Percentiles rank a stretch among this genome's conserved stretches.
phyloP scores from a whole-genome alignment of 345 rosid species.

The Lumnitzera littorea region DNA sequence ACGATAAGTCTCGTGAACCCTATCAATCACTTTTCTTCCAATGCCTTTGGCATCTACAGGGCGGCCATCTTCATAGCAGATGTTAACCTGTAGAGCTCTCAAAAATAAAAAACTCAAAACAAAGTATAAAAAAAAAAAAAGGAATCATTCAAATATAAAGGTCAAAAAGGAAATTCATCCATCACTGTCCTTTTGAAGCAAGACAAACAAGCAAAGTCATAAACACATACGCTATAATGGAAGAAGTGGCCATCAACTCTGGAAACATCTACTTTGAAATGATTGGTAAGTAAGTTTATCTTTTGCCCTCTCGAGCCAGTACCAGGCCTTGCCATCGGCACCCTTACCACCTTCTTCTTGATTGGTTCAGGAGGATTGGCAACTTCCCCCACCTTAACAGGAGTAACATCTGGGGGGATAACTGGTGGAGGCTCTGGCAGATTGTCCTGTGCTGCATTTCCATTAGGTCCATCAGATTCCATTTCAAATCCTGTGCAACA shows the following conservation, averaged over 20 bases:
- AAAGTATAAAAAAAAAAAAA: too few relatives aligned
- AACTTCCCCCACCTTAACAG: conserved; percentile 19
- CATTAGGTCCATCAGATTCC: conserved; percentile 32
- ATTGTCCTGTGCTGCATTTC: conserved; percentile 27
- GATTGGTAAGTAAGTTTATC: conserved; percentile 54
- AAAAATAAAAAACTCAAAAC: background rate
- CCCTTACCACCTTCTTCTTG: conserved; percentile 34
- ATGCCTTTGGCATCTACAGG: conserved; percentile 71
- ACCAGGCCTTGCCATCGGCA: conserved; percentile 66
- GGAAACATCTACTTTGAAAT: conserved; percentile 61
- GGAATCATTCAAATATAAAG: too few relatives aligned
- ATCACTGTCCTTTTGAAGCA: background rate
- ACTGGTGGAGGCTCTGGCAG: conserved; percentile 66
- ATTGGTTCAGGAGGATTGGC: conserved; percentile 15
- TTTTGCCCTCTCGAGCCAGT: conserved; percentile 55
- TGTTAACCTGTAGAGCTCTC: conserved; percentile 38
- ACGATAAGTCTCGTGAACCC: conserved; percentile 60
- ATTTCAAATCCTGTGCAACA: conserved; percentile 22
- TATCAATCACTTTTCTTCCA: conserved; percentile 61
- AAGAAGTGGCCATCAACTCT: conserved; percentile 47
- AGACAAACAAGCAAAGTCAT: background rate
- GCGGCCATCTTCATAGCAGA: conserved; percentile 72
- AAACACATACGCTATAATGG: conserved; percentile 59
- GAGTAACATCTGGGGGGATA: conserved; percentile 40
- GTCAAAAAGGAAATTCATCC: background rate